Base-by-base conservation (phyloP, 305 asterid species). In the Euphrasia arctica region DNA sequence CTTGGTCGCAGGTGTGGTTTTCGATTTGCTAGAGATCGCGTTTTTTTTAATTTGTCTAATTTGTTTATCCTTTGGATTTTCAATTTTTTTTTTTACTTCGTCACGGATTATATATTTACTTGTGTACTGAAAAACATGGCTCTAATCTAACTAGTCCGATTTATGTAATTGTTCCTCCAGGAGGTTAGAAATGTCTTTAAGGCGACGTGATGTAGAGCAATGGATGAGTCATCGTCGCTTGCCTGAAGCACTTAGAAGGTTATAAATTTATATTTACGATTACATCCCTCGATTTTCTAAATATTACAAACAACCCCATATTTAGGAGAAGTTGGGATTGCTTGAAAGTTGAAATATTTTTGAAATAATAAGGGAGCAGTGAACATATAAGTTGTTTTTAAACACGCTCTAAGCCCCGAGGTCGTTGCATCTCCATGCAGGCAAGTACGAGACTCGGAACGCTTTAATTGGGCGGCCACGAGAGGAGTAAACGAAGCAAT, bases 181-280 rank as follows among this genome's bases (percentile, higher is more conserved):
- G 92, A 81, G 84, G 76, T 71, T 85, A 56, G 97, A 91, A 74
- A 83, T 83, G 93, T 83, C 89, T 43, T 79, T 88, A 31, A 83
- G 93, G 65, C 91, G 90, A 43, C 94, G 96, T 67, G 98, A 91
- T 75, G 94, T 89, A 68, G 98, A 91, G 78, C 91, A 78, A 72
- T 91, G 98, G 98, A 89, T 91, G 98, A 82, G 92, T 28, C 98
- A 86, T 60, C 90, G 96, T 14, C 90, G 92, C 31, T 79, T 91
- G 84, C 96, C 98, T 32, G 79, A 67, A 70, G 80, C 60, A 18
- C 75, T 91, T 68, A 82, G 83, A 78, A 85, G 92, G 98, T 91
- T 52, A 15, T 14, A 6, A 68, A 13, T 62, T 27, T 60, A 8
- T 43, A 9, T 43, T 42, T 42, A 42, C 49, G 12, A 12, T 42